Conservation (phyloP, 1,139 yeast species). For the Debaryomyces fabryi region DNA sequence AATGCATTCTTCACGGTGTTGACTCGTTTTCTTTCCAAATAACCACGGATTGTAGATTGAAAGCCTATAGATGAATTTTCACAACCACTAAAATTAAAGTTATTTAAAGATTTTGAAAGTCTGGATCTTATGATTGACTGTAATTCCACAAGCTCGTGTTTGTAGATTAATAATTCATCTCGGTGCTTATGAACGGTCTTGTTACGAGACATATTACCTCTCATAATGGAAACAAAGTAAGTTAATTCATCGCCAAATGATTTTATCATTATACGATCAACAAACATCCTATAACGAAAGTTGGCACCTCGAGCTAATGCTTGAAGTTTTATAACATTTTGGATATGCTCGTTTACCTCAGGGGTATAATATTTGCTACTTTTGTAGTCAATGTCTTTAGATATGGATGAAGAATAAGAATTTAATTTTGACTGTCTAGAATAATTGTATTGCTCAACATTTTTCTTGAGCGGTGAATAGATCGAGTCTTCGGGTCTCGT, state of each 20-base stretch:
- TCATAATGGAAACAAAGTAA: conserved; percentile 36
- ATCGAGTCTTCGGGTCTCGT: neutral
- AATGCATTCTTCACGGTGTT: conserved; percentile 13
- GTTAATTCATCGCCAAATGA: conserved; percentile 54
- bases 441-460: neutral
- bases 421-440: conserved; percentile 1
- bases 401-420: conserved; percentile 15
- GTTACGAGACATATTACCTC: conserved; percentile 42
- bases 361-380: conserved; percentile 18
- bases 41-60: conserved; percentile 36
- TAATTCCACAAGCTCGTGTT: conserved; percentile 32
- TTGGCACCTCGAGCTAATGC: conserved; percentile 68
- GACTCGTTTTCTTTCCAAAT: conserved; percentile 18
- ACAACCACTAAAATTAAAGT: conserved; percentile 17
- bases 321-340: conserved; percentile 50
- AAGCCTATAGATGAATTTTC: conserved; percentile 17
- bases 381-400: conserved; percentile 2
- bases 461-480: neutral
- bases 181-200: conserved; percentile 45
- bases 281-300: conserved; percentile 63
- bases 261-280: conserved; percentile 59
- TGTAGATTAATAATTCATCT: conserved; percentile 32
- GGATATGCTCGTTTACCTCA: conserved; percentile 26
- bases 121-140: conserved; percentile 41
- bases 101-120: conserved; percentile 17